phyloP scores from a whole-genome alignment of 495 filamentous ascomycete species.

The Tuber melanosporum region DNA sequence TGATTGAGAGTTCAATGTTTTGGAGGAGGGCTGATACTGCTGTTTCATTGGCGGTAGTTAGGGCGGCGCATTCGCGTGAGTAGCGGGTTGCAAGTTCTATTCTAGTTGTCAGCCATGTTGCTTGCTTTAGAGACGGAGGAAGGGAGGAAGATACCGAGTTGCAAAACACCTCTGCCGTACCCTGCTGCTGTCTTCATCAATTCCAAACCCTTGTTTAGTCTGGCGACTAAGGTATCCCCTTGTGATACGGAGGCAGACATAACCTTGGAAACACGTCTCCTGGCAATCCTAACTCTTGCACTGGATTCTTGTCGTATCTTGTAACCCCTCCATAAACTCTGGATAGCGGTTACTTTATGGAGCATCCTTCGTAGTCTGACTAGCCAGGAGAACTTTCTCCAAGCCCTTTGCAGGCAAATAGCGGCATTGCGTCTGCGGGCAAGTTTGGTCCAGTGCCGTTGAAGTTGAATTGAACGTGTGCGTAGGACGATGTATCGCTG shows the following conservation, averaged over 20 bases:
- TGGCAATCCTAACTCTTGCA: constrained; percentile 34
- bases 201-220: constrained; percentile 22
- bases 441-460: constrained; percentile 18
- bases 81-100: constrained; percentile 33
- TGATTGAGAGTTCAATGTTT: constrained; percentile 28
- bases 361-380: constrained; percentile 36
- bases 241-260: constrained; percentile 7
- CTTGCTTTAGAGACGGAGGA: background rate
- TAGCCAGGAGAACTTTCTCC: constrained; percentile 41
- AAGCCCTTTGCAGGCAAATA: constrained; percentile 43
- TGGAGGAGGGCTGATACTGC: constrained; percentile 24
- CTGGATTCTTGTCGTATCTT: constrained; percentile 22
- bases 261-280: constrained; percentile 26
- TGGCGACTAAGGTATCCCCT: constrained; percentile 26
- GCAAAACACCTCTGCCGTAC: constrained; percentile 33
- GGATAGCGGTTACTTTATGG: constrained; percentile 28
- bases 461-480: constrained; percentile 14
- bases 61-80: constrained; percentile 31
- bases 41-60: constrained; percentile 27
- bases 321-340: constrained; percentile 46
- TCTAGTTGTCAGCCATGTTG: constrained; percentile 10
- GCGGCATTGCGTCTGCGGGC: constrained; percentile 23
- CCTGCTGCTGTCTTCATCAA: constrained; percentile 30
- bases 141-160: constrained; percentile 28
- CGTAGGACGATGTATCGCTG: constrained; percentile 16